Conservation (phyloP, 371 early-diverging fungal genomes). For the Apophysomyces elegans region DNA sequence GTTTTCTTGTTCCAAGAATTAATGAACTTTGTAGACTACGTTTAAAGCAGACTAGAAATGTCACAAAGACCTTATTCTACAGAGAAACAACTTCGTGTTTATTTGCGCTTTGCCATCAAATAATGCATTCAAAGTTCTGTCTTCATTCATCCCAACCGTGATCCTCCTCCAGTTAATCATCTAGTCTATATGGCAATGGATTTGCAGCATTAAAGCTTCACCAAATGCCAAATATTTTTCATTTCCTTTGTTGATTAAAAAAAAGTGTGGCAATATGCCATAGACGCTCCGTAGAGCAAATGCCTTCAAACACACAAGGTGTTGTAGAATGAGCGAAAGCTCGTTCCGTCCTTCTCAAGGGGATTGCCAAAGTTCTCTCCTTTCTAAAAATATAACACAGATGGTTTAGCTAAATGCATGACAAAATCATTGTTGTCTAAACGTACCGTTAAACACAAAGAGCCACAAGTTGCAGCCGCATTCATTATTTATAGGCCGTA, state of each 20-base stretch:
- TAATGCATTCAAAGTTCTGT: too few species aligned
- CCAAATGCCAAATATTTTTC: slow-evolving; percentile 19
- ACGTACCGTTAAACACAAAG: slow-evolving; percentile 41
- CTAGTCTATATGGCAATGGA: not conserved
- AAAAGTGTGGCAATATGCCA: slow-evolving; percentile 41
- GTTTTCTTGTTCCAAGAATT: too few species aligned
- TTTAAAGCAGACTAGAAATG: too few species aligned
- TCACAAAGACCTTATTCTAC: too few species aligned
- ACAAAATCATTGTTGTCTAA: too few species aligned
- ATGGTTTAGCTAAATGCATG: not conserved
- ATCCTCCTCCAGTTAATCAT: too few species aligned
- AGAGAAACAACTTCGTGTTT: too few species aligned
- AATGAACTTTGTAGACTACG: too few species aligned
- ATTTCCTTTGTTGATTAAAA: slow-evolving; percentile 32
- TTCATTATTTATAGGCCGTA: too few species aligned
- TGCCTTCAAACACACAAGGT: slow-evolving; percentile 48
- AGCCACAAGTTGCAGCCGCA: not conserved
- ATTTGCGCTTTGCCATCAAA: too few species aligned
- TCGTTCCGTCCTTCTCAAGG: slow-evolving; percentile 61
- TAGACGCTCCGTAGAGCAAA: slow-evolving; percentile 40
- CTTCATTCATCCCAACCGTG: too few species aligned
- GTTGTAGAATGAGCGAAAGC: slow-evolving; percentile 46
- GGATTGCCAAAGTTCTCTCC: slow-evolving; percentile 62
- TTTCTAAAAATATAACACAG: slow-evolving; percentile 25
- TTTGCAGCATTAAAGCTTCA: not conserved